A percentile compares a stretch with the other conserved stretches of the same genome.
Evolutionary conservation across 768 basidiomycete genomes (phyloP).

Genomic region (Naematelia aurantialba): DNA sequence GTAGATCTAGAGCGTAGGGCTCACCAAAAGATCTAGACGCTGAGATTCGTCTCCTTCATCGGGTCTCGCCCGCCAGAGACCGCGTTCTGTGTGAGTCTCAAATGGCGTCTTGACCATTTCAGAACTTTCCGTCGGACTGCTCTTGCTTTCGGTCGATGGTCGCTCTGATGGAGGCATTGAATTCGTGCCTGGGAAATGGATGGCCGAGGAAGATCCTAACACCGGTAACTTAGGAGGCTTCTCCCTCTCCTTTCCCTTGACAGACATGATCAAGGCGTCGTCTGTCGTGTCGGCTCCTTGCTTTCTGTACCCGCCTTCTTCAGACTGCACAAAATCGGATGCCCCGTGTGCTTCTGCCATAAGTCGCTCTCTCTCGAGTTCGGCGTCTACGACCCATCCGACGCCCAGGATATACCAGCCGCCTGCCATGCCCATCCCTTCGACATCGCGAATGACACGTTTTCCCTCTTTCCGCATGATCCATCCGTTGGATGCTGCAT

Average conservation of each 20-base stretch:
- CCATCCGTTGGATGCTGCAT: constrained; percentile 30
- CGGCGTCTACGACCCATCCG: constrained; percentile 31
- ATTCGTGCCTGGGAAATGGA: not conserved
- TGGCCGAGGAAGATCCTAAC: not conserved
- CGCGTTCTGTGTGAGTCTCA: not conserved
- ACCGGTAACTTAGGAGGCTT: not conserved
- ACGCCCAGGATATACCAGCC: constrained; percentile 41
- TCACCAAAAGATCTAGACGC: constrained; percentile 28
- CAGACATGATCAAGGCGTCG: constrained; percentile 5
- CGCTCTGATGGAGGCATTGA: not conserved
- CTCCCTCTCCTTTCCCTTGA: constrained; percentile 7
- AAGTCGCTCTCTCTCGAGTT: constrained; percentile 14
- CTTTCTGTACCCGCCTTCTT: not conserved
- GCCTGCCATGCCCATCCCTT: constrained; percentile 39
- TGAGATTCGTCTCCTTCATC: constrained; percentile 9
- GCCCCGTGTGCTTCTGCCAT: not conserved
- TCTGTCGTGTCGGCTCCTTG: constrained; percentile 9
- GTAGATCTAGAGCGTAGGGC: constrained; percentile 2
- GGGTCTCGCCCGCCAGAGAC: constrained; percentile 4
- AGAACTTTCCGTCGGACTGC: constrained; percentile 13
- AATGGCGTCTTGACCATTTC: constrained; percentile 13
- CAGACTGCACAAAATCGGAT: not conserved
- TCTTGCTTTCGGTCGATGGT: not conserved
- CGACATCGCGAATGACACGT: constrained; percentile 32
- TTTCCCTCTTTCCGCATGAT: constrained; percentile 39